Conservation (phyloP, 345 rosid species). For the Salix caprea region DNA sequence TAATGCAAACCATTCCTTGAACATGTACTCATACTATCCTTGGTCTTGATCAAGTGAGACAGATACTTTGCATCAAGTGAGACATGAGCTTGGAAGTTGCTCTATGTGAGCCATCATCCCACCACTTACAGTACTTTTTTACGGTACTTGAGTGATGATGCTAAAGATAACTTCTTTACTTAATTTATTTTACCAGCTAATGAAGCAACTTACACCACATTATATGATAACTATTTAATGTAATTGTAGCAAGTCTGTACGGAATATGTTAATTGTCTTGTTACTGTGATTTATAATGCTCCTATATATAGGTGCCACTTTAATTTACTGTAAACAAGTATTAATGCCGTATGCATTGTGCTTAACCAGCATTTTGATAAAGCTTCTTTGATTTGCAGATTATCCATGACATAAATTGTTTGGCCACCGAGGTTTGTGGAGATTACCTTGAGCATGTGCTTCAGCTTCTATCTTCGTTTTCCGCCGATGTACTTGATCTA, state of each 20-base stretch:
- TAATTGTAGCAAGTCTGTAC: background rate
- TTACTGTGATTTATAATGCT: background rate
- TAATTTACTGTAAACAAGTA: background rate
- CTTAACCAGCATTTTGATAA: conserved; percentile 7
- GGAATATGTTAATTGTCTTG: background rate
- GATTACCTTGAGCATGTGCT: conserved; percentile 57
- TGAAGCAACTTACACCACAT: background rate
- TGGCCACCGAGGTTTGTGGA: conserved; percentile 63
- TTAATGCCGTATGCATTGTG: background rate
- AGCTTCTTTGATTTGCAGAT: conserved; percentile 52
- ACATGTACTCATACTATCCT: background rate
- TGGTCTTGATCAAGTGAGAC: background rate
- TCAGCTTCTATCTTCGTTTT: conserved; percentile 63
- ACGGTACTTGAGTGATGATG: background rate
- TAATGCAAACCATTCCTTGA: background rate
- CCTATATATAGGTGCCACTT: background rate
- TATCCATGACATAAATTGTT: conserved; percentile 68
- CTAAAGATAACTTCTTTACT: background rate
- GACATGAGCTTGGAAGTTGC: background rate
- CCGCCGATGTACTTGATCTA: conserved; percentile 57
- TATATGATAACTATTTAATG: background rate
- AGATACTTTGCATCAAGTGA: background rate
- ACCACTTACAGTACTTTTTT: background rate
- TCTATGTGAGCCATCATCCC: background rate
- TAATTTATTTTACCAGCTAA: background rate